Evolutionary conservation across 2,329 filamentous ascomycete species (phyloP).

Genomic region (Botrytis squamosa): DNA sequence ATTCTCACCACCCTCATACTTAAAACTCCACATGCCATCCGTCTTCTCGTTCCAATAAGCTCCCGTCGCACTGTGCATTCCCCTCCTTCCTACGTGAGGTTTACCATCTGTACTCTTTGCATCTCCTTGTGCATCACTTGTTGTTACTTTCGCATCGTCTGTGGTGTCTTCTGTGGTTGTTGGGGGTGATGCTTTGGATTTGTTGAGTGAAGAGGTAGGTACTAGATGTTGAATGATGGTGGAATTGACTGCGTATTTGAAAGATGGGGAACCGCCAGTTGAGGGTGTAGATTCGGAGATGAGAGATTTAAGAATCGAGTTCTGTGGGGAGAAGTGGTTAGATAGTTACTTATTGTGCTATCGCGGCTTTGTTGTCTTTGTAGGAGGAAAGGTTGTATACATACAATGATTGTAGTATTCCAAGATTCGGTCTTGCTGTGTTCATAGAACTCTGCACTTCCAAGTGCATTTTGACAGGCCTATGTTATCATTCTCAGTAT

Average conservation of each 20-base stretch:
- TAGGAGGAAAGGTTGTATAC: constrained; percentile 37
- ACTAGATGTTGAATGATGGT: constrained; percentile 95
- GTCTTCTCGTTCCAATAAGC: constrained; percentile 91
- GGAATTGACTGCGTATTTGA: constrained; percentile 96
- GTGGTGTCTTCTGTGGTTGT: constrained; percentile 39
- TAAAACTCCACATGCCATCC: constrained; percentile 87
- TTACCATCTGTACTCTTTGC: constrained; percentile 59
- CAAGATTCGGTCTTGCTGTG: constrained; percentile 81
- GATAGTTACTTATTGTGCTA: constrained; percentile 18
- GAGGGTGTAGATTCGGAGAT: constrained; percentile 70
- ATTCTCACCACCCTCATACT: constrained; percentile 69
- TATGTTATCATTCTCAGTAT: constrained; percentile 41
- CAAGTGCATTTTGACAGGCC: constrained; percentile 81
- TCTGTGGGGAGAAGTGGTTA: constrained; percentile 46
- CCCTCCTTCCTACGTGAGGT: constrained; percentile 77
- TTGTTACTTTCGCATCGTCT: constrained; percentile 52
- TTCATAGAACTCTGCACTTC: constrained; percentile 75
- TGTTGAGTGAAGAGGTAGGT: constrained; percentile 63
- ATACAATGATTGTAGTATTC: constrained; percentile 92
- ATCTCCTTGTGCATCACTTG: constrained; percentile 49
- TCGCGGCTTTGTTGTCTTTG: background rate
- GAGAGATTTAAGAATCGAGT: constrained; percentile 72
- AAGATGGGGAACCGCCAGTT: constrained; percentile 57
- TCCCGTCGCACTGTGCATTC: constrained; percentile 84
- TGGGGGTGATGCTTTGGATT: constrained; percentile 46